A percentile compares a stretch with the other conserved stretches of the same genome.
Conservation (phyloP, 495 filamentous ascomycete genomes). For the Tuber umbilicatum region DNA sequence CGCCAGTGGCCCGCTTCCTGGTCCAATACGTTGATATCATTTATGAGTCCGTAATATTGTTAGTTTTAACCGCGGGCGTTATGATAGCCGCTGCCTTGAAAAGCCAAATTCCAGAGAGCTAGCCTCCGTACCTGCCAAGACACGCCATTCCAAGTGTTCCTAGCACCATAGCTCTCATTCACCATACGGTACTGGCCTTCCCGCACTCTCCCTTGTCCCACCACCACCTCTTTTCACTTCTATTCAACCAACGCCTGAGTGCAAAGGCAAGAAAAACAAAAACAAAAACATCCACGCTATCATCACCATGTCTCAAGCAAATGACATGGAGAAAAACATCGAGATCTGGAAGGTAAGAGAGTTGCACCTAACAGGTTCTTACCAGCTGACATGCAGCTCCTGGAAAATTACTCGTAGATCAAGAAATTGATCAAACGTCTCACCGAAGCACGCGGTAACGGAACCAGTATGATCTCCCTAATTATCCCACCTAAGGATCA, state of each 20-base stretch:
- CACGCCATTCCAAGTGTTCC: too few species aligned
- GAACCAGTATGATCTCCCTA: conserved; percentile 96
- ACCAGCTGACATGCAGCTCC: conserved; percentile 7
- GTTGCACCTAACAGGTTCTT: neutral
- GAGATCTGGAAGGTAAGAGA: conserved; percentile 61
- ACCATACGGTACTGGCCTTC: neutral
- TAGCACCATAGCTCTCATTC: too few species aligned
- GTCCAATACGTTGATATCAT: too few species aligned
- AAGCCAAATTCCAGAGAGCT: too few species aligned
- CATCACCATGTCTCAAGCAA: conserved; percentile 80
- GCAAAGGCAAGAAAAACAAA: neutral
- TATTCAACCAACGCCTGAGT: neutral
- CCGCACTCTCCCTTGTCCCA: neutral
- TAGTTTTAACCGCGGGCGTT: too few species aligned
- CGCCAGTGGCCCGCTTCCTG: too few species aligned
- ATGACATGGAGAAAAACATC: conserved; percentile 95
- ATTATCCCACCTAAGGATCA: conserved; percentile 99
- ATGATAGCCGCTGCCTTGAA: too few species aligned
- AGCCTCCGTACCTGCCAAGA: too few species aligned
- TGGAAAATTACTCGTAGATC: conserved; percentile 56
- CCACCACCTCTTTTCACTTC: neutral
- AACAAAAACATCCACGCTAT: neutral
- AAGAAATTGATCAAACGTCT: conserved; percentile 98
- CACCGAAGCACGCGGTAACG: conserved; percentile 86
- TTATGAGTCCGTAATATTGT: too few species aligned